Conservation (phyloP, 2,329 filamentous ascomycete genomes). For the Cylindrodendrum hubeiense region DNA sequence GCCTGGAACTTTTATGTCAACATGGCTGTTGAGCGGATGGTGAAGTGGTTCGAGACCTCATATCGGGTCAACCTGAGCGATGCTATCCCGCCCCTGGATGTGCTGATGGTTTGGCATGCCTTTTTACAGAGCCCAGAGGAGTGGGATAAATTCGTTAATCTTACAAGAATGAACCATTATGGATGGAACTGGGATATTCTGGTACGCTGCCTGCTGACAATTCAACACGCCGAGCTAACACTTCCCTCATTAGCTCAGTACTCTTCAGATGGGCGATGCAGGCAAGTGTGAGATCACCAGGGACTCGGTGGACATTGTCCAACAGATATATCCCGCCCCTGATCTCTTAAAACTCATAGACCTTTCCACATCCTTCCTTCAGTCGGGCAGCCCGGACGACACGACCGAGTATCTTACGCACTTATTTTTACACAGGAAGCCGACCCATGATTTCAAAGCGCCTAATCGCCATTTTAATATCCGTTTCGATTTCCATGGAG, state of each 20-base stretch:
- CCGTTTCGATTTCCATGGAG: conserved; percentile 26
- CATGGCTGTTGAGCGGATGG: conserved; percentile 20
- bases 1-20: conserved; percentile 39
- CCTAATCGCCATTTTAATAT: not conserved
- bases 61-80: not conserved
- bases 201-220: conserved; percentile 14
- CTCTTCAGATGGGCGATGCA: conserved; percentile 7
- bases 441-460: conserved; percentile 3
- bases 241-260: conserved; percentile 7
- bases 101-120: conserved; percentile 31
- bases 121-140: conserved; percentile 21
- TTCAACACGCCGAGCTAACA: conserved; percentile 7
- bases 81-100: conserved; percentile 27
- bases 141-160: conserved; percentile 7
- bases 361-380: conserved; percentile 15
- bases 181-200: conserved; percentile 25
- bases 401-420: conserved; percentile 7
- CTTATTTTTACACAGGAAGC: conserved; percentile 6
- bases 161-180: conserved; percentile 4
- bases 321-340: conserved; percentile 1
- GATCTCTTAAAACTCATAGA: conserved; percentile 19
- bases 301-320: conserved; percentile 11
- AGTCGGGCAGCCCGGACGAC: not conserved
- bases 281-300: conserved; percentile 17
- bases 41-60: conserved; percentile 26